Evolutionary conservation across 768 basidiomycete species (phyloP), one percentile per base, ranked within the genome.

Genomic region (Russula foetens): DNA sequence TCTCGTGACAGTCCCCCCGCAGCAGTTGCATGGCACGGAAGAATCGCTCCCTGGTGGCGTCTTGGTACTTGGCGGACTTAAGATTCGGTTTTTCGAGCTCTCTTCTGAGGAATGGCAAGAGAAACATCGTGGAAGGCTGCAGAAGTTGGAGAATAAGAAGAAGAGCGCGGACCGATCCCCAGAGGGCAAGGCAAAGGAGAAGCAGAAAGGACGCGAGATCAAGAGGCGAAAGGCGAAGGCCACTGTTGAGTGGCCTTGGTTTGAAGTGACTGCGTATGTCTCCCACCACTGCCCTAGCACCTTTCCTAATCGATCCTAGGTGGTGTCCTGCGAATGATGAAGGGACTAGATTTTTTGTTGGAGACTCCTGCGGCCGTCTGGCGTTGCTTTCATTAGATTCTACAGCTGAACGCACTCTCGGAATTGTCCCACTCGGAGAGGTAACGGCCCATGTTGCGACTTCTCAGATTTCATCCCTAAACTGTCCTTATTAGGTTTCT

Each of bases 221-320:
- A 78, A 74, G 71, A 80, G 75, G 64, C 75, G 81, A 60, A 89
- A 82, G 60, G 72, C 84, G 0, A 77, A 74, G 39, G 82, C 81
- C 0, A 68, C 70, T 38, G 77, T 90, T 17, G 79, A 83, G 15
- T 91, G 90, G 90, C 88, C 88, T 8, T 91, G 87, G 84, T 81
- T 78, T 59, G 81, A 84, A 61, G 76, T 92, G 43, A 77, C 82
- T 62, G 82, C 85, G 90, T 92, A 69, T 66, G 84, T 73, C 26
- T 38, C 54, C 15, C 49, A 52, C 7, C 24, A 19, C 23, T 14
- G 3, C 8, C n/a, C 24, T 47, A 26, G 17, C 3, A 31, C 9
- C 3, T 49, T 53, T 53, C 64, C 58, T 57, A 15, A 44, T 39
- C 46, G 23, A 64, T 14, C 48, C 26, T 24, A 86, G 86, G 24